Evolutionary conservation across 2,329 filamentous ascomycete genomes (phyloP).

Genomic region (Cephalotrichum gorgonifer): DNA sequence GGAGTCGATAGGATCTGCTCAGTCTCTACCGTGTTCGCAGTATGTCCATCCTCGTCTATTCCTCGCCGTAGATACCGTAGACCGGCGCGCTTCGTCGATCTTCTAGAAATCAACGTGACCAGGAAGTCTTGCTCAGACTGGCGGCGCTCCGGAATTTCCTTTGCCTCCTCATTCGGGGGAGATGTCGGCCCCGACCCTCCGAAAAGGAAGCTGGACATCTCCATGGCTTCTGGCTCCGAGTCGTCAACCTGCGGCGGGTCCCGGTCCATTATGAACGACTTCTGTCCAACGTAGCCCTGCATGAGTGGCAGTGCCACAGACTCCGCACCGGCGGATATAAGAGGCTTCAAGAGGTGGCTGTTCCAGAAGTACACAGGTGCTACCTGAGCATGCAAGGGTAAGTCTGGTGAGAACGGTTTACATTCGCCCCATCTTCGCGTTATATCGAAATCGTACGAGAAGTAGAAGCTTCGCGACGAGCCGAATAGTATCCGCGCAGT

Average conservation of each 20-base stretch:
- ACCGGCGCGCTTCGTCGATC: constrained; percentile 77
- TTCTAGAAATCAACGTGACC: constrained; percentile 83
- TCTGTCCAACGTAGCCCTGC: constrained; percentile 89
- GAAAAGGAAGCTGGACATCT: constrained; percentile 28
- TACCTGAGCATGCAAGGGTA: constrained; percentile 58
- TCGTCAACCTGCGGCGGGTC: constrained; percentile 44
- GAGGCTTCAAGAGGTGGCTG: constrained; percentile 58
- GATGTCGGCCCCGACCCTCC: constrained; percentile 13
- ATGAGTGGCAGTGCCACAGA: constrained; percentile 70
- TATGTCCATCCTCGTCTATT: constrained; percentile 78
- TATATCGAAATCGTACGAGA: constrained; percentile 88
- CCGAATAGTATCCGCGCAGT: constrained; percentile 80
- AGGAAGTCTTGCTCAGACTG: constrained; percentile 50
- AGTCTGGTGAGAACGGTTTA: constrained; percentile 10
- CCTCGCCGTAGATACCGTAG: constrained; percentile 84
- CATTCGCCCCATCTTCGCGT: constrained; percentile 50
- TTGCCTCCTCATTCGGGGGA: constrained; percentile 10
- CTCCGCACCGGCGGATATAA: constrained; percentile 64
- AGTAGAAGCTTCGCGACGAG: constrained; percentile 78
- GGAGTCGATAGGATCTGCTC: constrained; percentile 80
- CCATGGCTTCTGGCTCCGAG: constrained; percentile 31
- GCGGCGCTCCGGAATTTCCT: constrained; percentile 6
- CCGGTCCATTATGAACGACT: constrained; percentile 63
- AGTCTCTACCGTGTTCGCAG: constrained; percentile 87
- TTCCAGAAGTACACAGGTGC: constrained; percentile 92